Base-by-base conservation (phyloP, 768 basidiomycete species). In the Phaeotremella fagi region DNA sequence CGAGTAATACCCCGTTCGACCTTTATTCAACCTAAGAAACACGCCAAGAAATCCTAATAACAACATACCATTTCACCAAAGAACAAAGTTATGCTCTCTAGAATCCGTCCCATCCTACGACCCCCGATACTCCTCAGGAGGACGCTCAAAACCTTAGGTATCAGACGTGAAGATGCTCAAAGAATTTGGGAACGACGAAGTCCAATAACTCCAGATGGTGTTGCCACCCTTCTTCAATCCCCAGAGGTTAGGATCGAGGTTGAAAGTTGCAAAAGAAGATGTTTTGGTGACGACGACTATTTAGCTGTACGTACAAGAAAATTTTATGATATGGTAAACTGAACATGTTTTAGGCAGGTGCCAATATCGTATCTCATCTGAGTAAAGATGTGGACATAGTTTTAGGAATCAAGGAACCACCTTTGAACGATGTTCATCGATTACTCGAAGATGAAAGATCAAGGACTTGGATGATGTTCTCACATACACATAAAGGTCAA, bases 331-430 rank as follows among this genome's bases (percentile, higher is more conserved):
- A 20, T 1, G 3, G 16, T 38, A 16, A 22, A 41, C 54, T 52
- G 52, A 11, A 15, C 3, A 36, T 41, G n/a, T 2, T 12, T 11
- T 63, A 92, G 88, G 90, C 85, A 29, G 91, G 91, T 15, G 90
- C 91, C 18, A 77, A 71, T 15, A 70, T 90, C 49, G 79, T 80
- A 50, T 66, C 79, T 11, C 77, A 76, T n/a, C 78, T 89, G 27
- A 47, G 54, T 16, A 73, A 76, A 3, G 76, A 80, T 4, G 83
- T 87, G 0, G 84, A 90, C 59, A 82, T 95, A 47, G 73, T 90
- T 27, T 66, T 91, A 3, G 91, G 91, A 1, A 90, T 95, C 75
- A 95, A 95, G 64, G 91, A 95, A 71, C 82, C 85, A 0, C 85
- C 86, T 7, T 70, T 91, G 5, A 41, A 74, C 24, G 83, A 85